Evolutionary conservation across 2,329 filamentous ascomycete genomes (phyloP).

Genomic region (Epichloe gansuensis): DNA sequence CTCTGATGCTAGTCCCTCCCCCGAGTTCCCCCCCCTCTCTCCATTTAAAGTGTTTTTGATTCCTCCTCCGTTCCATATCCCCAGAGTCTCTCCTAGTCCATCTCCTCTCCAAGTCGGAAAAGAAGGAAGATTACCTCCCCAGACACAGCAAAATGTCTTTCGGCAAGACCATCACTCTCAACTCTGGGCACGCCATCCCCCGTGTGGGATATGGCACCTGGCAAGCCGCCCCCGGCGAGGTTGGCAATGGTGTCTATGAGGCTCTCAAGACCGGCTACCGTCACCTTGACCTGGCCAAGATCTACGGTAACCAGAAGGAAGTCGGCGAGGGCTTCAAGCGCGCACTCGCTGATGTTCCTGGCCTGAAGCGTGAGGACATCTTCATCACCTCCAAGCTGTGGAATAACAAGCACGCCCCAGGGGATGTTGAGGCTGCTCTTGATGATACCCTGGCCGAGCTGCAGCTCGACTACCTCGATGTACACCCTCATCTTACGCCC

Average conservation of each 20-base stretch:
- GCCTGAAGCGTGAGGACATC: constrained; percentile 41
- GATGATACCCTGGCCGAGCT: constrained; percentile 43
- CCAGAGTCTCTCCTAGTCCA: neutral
- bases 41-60: neutral
- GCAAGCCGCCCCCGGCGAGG: constrained; percentile 53
- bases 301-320: constrained; percentile 53
- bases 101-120: neutral
- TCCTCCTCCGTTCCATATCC: neutral
- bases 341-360: constrained; percentile 32
- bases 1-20: neutral
- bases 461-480: constrained; percentile 44
- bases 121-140: neutral
- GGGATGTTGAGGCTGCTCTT: constrained; percentile 42
- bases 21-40: neutral
- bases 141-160: constrained; percentile 35
- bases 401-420: constrained; percentile 47
- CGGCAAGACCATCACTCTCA: constrained; percentile 43
- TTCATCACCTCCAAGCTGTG: constrained; percentile 57
- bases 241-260: constrained; percentile 49
- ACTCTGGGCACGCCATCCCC: constrained; percentile 53
- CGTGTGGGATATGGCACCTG: constrained; percentile 49
- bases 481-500: constrained; percentile 7
- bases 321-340: constrained; percentile 42
- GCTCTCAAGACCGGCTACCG: constrained; percentile 52
- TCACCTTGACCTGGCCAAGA: constrained; percentile 41